phyloP scores from a whole-genome alignment of 371 early-diverging fungal species.

The Saksenaea vasiformis region DNA sequence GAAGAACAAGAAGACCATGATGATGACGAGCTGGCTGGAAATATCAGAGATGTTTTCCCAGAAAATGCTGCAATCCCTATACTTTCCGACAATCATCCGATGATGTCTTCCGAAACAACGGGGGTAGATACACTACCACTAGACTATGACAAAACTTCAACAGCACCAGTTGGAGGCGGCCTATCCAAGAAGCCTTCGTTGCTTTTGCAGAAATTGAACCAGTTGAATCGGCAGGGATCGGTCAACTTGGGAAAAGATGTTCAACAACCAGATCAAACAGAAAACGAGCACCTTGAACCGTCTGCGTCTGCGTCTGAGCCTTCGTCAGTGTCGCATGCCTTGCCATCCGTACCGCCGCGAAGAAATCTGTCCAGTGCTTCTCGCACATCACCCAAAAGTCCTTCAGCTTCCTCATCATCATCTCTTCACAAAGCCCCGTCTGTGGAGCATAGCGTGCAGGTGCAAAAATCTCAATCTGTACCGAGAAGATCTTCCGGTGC shows the following conservation, averaged over 20 bases:
- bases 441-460: background rate
- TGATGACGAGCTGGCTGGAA: background rate
- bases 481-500: background rate
- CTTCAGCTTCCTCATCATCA: background rate
- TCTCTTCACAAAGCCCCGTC: background rate
- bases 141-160: background rate
- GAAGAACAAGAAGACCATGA: background rate
- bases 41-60: background rate
- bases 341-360: background rate
- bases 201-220: constrained; percentile 15
- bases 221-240: background rate
- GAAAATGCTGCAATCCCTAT: background rate
- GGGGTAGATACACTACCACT: background rate
- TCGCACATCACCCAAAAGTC: background rate
- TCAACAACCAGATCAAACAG: no score
- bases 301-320: background rate
- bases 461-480: background rate
- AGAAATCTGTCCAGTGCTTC: background rate
- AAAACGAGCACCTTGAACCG: background rate
- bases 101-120: background rate
- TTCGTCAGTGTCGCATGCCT: background rate
- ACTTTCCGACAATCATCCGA: background rate
- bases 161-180: no score
- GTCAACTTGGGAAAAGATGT: background rate
- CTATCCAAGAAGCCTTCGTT: constrained; percentile 20